Base-by-base conservation (phyloP, 2,329 filamentous ascomycete genomes). In the Sphaerulina vaccinii region DNA sequence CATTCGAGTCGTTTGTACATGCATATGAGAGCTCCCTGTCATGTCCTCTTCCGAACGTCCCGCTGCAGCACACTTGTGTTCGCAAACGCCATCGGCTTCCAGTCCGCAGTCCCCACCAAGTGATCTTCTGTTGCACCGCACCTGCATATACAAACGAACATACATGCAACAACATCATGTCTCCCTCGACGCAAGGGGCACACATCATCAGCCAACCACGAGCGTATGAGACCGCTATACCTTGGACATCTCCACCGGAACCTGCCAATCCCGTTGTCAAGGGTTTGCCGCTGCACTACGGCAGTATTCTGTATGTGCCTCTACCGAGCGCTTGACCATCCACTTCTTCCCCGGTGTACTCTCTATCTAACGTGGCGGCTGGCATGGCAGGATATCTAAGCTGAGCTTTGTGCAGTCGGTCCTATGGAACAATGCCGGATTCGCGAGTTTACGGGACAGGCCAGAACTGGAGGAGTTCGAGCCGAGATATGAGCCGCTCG, bases 381-480 rank as follows among this genome's bases (percentile, higher is more conserved):
- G 11, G 24, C n/a, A 36, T 16, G 11, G 33, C 29, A 87, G 85
- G 16, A 70, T 90, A 37, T 74, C 81, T 1, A 80, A 79, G 21
- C 71, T 84, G n/a, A 72, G 74, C 9, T 50, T 58, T 15, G 46
- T 92, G 10, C 85, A 87, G 55, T 79, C 77, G 49, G 70, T 81
- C 40, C 77, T 91, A 56, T 95, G 86, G 85, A 74, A 72, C 44
- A 90, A 90, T 73, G 85, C 87, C 18, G 84, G 83, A 33, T 87
- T 89, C 63, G 73, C 71, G 44, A 69, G 72, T 6, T 71, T 88
- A 37, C 79, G 81, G 41, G 71, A 78, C 29, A 76, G 84, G 51
- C 72, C 73, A 19, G 68, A 76, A 18, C 71, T 89, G 33, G 73
- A 81, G 40, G 71, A 79, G 42, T 80, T 79, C 53, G 69, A 75